These are phyloP conservation scores for Yarrowia sp. DNA, from an alignment of 805 yeast genomes.

Conservation along the genomic window DNA sequence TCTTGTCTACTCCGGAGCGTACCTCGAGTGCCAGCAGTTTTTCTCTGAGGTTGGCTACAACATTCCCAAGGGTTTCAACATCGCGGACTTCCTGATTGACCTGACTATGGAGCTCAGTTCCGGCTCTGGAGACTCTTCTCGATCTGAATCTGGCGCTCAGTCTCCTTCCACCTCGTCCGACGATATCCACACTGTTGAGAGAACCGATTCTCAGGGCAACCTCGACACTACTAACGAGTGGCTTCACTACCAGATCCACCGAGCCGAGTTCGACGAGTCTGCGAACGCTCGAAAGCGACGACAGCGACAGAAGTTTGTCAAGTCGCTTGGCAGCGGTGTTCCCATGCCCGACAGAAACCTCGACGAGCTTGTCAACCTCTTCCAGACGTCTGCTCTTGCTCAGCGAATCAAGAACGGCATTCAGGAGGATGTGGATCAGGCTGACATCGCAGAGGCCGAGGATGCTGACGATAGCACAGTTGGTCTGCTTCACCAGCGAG, in stretches of 20 bases:
- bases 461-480: constrained; percentile 32
- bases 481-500: not conserved
- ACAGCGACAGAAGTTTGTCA: constrained; percentile 15
- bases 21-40: constrained; percentile 69
- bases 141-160: not conserved
- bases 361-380: constrained; percentile 37
- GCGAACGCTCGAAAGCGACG: constrained; percentile 1
- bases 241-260: constrained; percentile 80
- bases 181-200: constrained; percentile 31
- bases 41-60: constrained; percentile 70
- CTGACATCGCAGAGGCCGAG: constrained; percentile 30
- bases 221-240: constrained; percentile 72
- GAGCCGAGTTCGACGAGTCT: constrained; percentile 57
- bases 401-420: not conserved
- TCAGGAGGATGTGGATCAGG: constrained; percentile 33
- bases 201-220: constrained; percentile 32
- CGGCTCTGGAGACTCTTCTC: constrained; percentile 21
- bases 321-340: constrained; percentile 2
- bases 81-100: constrained; percentile 92
- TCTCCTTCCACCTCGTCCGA: constrained; percentile 27
- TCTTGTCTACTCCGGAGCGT: constrained; percentile 84
- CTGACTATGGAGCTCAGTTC: constrained; percentile 63
- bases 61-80: constrained; percentile 87
- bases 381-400: constrained; percentile 33
- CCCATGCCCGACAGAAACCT: constrained; percentile 28